Conservation (phyloP, 1,284 basidiomycete species). For the Sporisorium sorghi region DNA sequence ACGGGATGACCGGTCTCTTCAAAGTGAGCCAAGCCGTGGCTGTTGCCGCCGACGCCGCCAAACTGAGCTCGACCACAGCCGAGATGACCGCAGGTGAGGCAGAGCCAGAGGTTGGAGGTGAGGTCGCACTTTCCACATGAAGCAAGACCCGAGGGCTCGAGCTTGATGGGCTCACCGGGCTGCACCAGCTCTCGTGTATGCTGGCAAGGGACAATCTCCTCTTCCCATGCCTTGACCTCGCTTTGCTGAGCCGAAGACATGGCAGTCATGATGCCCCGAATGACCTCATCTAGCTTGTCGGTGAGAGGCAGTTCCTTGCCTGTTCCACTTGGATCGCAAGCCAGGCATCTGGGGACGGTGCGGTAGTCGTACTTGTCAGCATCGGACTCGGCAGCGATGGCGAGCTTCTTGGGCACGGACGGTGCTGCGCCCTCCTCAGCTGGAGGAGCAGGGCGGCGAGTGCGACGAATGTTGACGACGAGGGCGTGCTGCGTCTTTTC, state of each 20-base stretch:
- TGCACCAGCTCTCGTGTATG: slow-evolving; percentile 84
- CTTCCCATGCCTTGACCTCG: slow-evolving; percentile 97
- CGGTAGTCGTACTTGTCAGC: slow-evolving; percentile 85
- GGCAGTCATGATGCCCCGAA: slow-evolving; percentile 81
- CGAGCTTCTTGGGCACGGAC: slow-evolving; percentile 80
- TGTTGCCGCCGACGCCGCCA: slow-evolving; percentile 87
- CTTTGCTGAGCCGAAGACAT: slow-evolving; percentile 89
- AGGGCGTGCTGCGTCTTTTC: slow-evolving; percentile 77
- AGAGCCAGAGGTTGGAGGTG: slow-evolving; percentile 87
- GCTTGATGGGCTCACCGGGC: slow-evolving; percentile 47
- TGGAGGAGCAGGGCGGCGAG: slow-evolving; percentile 71
- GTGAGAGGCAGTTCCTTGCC: slow-evolving; percentile 74
- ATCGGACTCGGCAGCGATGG: slow-evolving; percentile 83
- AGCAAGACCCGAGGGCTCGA: slow-evolving; percentile 52
- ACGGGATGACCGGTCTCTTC: slow-evolving; percentile 81
- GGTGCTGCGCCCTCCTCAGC: slow-evolving; percentile 6
- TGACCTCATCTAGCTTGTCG: slow-evolving; percentile 72
- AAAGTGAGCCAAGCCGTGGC: slow-evolving; percentile 88
- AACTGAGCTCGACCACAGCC: slow-evolving; percentile 90
- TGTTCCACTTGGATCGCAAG: slow-evolving; percentile 72
- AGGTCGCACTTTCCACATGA: slow-evolving; percentile 61
- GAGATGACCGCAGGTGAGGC: slow-evolving; percentile 88
- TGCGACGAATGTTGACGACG: slow-evolving; percentile 84
- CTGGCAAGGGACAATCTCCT: slow-evolving; percentile 88
- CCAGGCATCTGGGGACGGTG: slow-evolving; percentile 77